phyloP scores from a whole-genome alignment of 2,329 filamentous ascomycete species.

The Penicillium sp. region DNA sequence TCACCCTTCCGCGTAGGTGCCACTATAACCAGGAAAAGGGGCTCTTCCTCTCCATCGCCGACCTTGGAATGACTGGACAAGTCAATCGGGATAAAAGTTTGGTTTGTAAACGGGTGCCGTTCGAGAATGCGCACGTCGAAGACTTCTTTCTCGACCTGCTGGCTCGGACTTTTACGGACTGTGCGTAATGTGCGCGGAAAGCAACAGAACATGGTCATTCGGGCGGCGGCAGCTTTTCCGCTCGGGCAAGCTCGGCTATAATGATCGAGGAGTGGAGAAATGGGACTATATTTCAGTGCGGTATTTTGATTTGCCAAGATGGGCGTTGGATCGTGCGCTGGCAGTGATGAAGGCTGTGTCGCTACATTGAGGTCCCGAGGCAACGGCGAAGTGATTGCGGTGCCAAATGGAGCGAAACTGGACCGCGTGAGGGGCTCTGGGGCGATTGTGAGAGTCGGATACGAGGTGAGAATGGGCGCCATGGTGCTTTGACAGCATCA shows the following conservation, averaged over 20 bases:
- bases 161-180: conserved; percentile 7
- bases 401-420: conserved; percentile 73
- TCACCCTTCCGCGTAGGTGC: conserved; percentile 62
- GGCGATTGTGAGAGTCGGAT: conserved; percentile 45
- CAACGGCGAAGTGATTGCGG: conserved; percentile 69
- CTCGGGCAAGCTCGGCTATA: conserved; percentile 54
- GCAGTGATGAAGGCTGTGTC: conserved; percentile 44
- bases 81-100: conserved; percentile 81
- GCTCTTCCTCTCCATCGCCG: conserved; percentile 24
- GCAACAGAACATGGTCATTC: conserved; percentile 88
- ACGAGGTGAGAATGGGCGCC: conserved; percentile 30
- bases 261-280: conserved; percentile 66
- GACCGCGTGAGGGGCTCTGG: conserved; percentile 62
- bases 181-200: conserved; percentile 56
- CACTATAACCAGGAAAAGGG: conserved; percentile 74
- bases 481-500: conserved; percentile 17
- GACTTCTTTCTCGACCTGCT: conserved; percentile 22
- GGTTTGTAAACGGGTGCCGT: conserved; percentile 86
- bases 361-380: conserved; percentile 47
- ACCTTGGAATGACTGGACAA: conserved; percentile 34
- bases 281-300: conserved; percentile 77
- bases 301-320: conserved; percentile 75
- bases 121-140: conserved; percentile 74
- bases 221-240: conserved; percentile 48
- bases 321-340: conserved; percentile 44